phyloP scores from a whole-genome alignment of 495 filamentous ascomycete species.

The Penicillium odoratum region DNA sequence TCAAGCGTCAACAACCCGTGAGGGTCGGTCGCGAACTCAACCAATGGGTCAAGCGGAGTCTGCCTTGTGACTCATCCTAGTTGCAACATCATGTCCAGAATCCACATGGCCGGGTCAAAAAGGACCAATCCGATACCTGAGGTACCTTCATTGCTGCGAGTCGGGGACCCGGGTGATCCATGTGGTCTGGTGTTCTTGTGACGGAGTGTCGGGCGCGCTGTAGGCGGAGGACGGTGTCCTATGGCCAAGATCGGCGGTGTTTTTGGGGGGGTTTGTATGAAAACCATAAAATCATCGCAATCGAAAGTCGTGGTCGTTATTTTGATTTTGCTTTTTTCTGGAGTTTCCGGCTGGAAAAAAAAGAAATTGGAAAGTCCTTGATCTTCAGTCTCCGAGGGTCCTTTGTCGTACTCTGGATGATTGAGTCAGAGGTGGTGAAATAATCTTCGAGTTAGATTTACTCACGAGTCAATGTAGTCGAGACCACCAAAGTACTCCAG shows the following conservation, averaged over 20 bases:
- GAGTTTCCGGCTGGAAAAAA: conserved; percentile 8
- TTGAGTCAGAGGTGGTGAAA: conserved; percentile 14
- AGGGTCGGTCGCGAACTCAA: conserved; percentile 42
- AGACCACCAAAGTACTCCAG: conserved; percentile 50
- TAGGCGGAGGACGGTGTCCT: conserved; percentile 13
- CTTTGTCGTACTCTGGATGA: conserved; percentile 17
- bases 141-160: conserved; percentile 52
- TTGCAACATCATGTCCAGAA: conserved; percentile 27
- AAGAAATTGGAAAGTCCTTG: background rate
- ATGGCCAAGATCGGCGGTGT: conserved; percentile 11
- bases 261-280: conserved; percentile 14
- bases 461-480: conserved; percentile 50
- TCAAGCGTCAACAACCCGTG: conserved; percentile 38
- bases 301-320: conserved; percentile 10
- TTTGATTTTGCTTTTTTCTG: conserved; percentile 10
- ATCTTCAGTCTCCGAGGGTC: conserved; percentile 27
- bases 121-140: conserved; percentile 45
- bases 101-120: conserved; percentile 39
- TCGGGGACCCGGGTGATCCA: conserved; percentile 37
- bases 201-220: conserved; percentile 19
- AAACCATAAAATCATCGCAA: conserved; percentile 23
- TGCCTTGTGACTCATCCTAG: conserved; percentile 25
- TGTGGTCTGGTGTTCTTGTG: conserved; percentile 33
- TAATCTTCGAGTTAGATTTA: conserved; percentile 11
- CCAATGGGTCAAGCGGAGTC: conserved; percentile 16